Evolutionary conservation across 1,284 basidiomycete genomes (phyloP), one percentile per base, ranked within the genome.

Genomic region (Thecaphora frezii): DNA sequence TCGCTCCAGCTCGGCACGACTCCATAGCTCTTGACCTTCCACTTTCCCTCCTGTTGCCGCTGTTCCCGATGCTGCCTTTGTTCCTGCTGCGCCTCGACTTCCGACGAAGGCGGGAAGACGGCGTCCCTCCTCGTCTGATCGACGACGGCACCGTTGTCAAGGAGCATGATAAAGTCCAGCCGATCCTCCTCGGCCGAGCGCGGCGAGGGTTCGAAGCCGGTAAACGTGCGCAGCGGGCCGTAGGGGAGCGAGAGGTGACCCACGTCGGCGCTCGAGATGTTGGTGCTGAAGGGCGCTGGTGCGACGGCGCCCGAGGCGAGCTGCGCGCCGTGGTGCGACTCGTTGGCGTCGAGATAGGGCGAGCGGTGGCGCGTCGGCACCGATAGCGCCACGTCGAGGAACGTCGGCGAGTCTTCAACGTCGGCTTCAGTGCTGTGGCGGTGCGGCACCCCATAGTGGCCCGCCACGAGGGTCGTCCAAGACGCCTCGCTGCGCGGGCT

Each of bases 1-100:
- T 66, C 64, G 43, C 64, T 67, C 70, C 70, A 72, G 33, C 59
- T 70, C 5, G 60, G 52, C 2, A 72, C 51, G 1, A 60, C 58
- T 0, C 65, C 70, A 21, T 53, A 59, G 1, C 64, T 44, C 18
- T 43, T 46, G 13, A 72, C 68, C 14, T 28, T 51, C 70, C 67
- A 72, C 13, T 52, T 46, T 9, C 5, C 30, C 18, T 53, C 41
- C 10, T 38, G 25, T 19, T 38, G 36, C 9, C 9, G n/a, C n/a
- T n/a, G 3, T 26, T 14, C 7, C n/a, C 16, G 19, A 4, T 12
- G 47, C 25, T 16, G 19, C 18, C 26, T 51, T 24, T 9, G 33
- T 12, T 22, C 23, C 23, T 18, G 30, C 30, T 38, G 5, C 28
- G 5, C 38, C 14, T 38, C 13, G n/a, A n/a, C n/a, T n/a, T n/a